phyloP scores from a whole-genome alignment of 768 basidiomycete genomes.

The Tulasnella sp. region DNA sequence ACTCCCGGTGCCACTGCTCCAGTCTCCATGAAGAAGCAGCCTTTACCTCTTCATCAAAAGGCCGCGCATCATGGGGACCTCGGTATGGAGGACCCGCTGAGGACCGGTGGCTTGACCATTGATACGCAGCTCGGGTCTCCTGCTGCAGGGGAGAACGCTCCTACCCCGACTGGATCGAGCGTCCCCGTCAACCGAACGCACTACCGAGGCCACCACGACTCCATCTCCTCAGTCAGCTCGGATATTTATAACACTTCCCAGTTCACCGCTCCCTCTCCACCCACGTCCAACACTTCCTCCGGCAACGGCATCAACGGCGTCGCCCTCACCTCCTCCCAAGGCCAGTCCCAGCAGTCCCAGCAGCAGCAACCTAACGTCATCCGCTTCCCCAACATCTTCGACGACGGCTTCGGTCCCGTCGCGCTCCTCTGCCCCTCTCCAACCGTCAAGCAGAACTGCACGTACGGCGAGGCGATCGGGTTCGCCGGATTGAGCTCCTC shows the following conservation, averaged over 20 bases:
- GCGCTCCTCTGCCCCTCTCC: slow-evolving; percentile 64
- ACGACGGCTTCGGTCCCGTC: slow-evolving; percentile 66
- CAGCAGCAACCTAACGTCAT: slow-evolving; percentile 28
- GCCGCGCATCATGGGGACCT: neutral
- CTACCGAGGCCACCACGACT: slow-evolving; percentile 39
- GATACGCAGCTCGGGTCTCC: slow-evolving; percentile 11
- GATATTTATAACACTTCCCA: slow-evolving; percentile 3
- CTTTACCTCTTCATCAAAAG: neutral
- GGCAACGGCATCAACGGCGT: slow-evolving; percentile 14
- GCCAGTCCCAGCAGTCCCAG: slow-evolving; percentile 4
- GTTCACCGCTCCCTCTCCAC: slow-evolving; percentile 18
- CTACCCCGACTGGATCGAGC: slow-evolving; percentile 26
- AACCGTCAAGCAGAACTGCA: slow-evolving; percentile 50
- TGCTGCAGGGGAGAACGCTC: slow-evolving; percentile 13
- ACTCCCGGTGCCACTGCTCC: slow-evolving; percentile 18
- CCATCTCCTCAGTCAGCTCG: slow-evolving; percentile 16
- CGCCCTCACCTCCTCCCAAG: neutral
- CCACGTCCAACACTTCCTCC: slow-evolving; percentile 8
- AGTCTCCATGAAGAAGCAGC: slow-evolving; percentile 7
- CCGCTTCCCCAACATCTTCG: slow-evolving; percentile 67
- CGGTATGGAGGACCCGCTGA: neutral
- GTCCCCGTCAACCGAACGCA: slow-evolving; percentile 13
- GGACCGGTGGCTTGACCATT: neutral
- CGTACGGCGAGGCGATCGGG: slow-evolving; percentile 64
- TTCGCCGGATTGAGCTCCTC: neutral